Evolutionary conservation across 1,139 yeast genomes (phyloP).

Genomic region (Petasospora fabianii): DNA sequence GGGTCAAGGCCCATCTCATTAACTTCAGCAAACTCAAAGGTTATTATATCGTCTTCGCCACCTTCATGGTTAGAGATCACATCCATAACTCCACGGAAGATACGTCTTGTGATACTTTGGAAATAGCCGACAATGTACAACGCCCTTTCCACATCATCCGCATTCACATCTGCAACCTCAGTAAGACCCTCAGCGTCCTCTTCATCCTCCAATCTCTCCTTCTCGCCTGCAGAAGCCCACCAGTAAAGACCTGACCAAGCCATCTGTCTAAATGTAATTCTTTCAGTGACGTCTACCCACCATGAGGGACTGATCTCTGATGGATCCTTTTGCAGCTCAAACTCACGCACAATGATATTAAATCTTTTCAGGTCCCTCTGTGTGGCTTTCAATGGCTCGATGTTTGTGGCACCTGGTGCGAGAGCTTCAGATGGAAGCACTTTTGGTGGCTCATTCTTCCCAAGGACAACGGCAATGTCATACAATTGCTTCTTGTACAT

Average conservation of each 20-base stretch:
- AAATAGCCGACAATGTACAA: constrained; percentile 49
- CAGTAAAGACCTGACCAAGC: constrained; percentile 72
- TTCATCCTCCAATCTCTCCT: constrained; percentile 36
- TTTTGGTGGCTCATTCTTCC: constrained; percentile 30
- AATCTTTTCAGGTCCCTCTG: constrained; percentile 35
- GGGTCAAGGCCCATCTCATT: constrained; percentile 77
- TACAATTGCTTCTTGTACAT: constrained; percentile 52
- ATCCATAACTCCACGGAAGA: constrained; percentile 32
- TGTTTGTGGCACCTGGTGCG: constrained; percentile 17
- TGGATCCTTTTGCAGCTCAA: constrained; percentile 22
- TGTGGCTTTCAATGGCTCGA: constrained; percentile 31
- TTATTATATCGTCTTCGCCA: constrained; percentile 8
- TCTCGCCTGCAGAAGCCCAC: constrained; percentile 85
- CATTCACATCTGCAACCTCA: constrained; percentile 27
- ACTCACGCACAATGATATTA: constrained; percentile 31
- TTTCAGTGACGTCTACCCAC: constrained; percentile 48
- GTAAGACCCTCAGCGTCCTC: constrained; percentile 27
- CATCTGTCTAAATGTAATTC: constrained; percentile 60
- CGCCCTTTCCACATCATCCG: constrained; percentile 29
- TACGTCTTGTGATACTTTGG: constrained; percentile 45
- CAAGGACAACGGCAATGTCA: constrained; percentile 46
- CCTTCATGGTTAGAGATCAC: constrained; percentile 19
- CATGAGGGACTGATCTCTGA: constrained; percentile 35
- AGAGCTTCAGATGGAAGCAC: constrained; percentile 22
- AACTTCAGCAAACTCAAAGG: constrained; percentile 48